Evolutionary conservation across 164 flowering plant species (phyloP).

Genomic region (Chloranthus sessilifolius): DNA sequence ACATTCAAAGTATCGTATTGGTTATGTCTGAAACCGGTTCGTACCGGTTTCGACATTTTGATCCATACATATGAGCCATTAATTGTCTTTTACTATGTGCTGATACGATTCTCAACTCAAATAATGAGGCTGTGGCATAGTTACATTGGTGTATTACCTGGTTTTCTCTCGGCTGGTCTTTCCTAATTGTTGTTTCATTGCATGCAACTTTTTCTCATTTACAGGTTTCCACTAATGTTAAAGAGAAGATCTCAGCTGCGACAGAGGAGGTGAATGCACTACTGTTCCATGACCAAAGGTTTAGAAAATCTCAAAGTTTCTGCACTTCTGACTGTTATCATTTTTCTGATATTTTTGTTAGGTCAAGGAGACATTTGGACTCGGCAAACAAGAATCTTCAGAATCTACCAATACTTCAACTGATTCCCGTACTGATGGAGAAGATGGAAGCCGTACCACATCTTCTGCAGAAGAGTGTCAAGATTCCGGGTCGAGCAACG

Average conservation of each 20-base stretch:
- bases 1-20: no score
- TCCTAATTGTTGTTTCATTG: no score
- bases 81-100: no score
- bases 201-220: constrained; percentile 9
- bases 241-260: constrained; percentile 81
- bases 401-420: constrained; percentile 27
- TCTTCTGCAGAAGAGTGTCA: constrained; percentile 34
- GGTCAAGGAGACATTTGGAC: constrained; percentile 74
- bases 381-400: constrained; percentile 50
- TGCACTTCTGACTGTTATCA: not conserved
- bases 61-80: no score
- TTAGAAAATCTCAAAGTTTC: not conserved
- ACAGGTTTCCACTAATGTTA: constrained; percentile 74
- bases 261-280: constrained; percentile 54
- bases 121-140: no score
- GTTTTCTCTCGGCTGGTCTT: no score
- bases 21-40: no score
- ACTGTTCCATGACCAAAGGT: not conserved
- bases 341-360: constrained; percentile 16
- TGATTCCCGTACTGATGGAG: constrained; percentile 21
- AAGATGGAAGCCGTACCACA: constrained; percentile 30
- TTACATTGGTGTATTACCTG: no score
- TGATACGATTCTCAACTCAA: no score
- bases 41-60: no score
- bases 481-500: constrained; percentile 36